Base-by-base conservation (phyloP, 2,329 filamentous ascomycete genomes). In the Claviceps sp. region DNA sequence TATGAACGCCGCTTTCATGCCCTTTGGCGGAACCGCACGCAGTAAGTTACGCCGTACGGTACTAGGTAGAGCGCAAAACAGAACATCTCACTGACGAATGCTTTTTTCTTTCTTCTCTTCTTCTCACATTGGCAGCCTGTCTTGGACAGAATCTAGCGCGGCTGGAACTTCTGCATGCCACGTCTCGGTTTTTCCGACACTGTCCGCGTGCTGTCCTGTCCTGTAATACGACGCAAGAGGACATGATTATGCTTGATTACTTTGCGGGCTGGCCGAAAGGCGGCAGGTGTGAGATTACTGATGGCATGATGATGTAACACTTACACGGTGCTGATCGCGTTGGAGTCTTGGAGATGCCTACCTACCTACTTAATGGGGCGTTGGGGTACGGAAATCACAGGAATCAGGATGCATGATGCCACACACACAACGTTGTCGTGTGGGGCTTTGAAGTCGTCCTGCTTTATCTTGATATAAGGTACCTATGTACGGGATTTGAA, bases 1-100 rank as follows among this genome's bases (percentile, higher is more conserved):
- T 5, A 49, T 49, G 47, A 49, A 49, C 13, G 47, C 38, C n/a
- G 47, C 38, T 16, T 49, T 49, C 19, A 42, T 49, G 47, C 47
- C 47, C 16, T 49, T 49, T 49, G 47, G 47, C 1, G 47, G 47
- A 17, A 24, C 40, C 22, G 40, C 39, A 14, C 39, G 48, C 16
- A 22, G 40, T 50, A 50, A 14, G 38, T 49, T 11, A 30, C 8
- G 26, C 8, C 8, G 26, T 30, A 1, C 17, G 17, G 17, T 19
- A 19, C 17, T 19, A 19, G 17, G 17, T 30, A 30, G 26, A 30
- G 26, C 8, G 26, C 8, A 4, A 30, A 30, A 10, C 26, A 10
- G 10, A 41, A 41, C 7, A 16, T n/a, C 16, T 17, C 7, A n/a
- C 39, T 41, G 14, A 41, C 39, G 16, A 41, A 11, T 14, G 11